A percentile compares a stretch with the other conserved stretches of the same genome.
phyloP scores from a whole-genome alignment of 1,284 basidiomycete genomes.

The Microbotryomycetes sp. region DNA sequence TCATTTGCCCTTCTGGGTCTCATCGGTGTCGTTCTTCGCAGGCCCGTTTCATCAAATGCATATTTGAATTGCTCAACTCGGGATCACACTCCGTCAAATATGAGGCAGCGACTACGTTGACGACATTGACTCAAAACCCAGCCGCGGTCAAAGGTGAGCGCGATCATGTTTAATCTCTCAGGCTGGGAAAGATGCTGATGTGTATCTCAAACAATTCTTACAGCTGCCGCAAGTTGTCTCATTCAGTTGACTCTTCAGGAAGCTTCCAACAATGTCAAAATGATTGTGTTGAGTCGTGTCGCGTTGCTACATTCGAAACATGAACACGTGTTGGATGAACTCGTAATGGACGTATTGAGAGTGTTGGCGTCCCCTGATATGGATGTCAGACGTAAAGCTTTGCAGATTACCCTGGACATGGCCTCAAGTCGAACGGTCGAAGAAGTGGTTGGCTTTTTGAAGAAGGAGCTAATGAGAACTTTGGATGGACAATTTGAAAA shows the following conservation, averaged over 20 bases:
- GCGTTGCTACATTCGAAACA: constrained; percentile 78
- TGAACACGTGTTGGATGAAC: constrained; percentile 80
- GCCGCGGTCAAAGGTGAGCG: constrained; percentile 85
- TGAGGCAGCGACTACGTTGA: constrained; percentile 92
- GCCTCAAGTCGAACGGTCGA: constrained; percentile 94
- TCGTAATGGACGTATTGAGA: constrained; percentile 94
- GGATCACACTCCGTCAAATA: constrained; percentile 95
- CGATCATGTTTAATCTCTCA: not conserved
- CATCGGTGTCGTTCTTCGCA: constrained; percentile 40
- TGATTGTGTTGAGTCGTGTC: constrained; percentile 92
- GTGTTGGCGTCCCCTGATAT: constrained; percentile 88
- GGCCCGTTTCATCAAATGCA: constrained; percentile 86
- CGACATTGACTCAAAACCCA: constrained; percentile 89
- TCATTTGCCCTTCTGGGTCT: constrained; percentile 6
- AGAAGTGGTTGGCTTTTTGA: constrained; percentile 91
- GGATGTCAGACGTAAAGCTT: constrained; percentile 91
- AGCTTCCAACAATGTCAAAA: constrained; percentile 94
- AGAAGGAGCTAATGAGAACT: constrained; percentile 94
- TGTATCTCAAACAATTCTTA: constrained; percentile 10
- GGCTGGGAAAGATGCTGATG: not conserved
- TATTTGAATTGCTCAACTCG: constrained; percentile 90
- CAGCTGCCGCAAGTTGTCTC: constrained; percentile 82
- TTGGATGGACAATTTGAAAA: constrained; percentile 75
- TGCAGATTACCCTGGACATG: constrained; percentile 86
- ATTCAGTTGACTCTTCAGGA: constrained; percentile 90